Evolutionary conservation across 345 rosid genomes (phyloP).

Genomic region (Arabidopsis arenosa): DNA sequence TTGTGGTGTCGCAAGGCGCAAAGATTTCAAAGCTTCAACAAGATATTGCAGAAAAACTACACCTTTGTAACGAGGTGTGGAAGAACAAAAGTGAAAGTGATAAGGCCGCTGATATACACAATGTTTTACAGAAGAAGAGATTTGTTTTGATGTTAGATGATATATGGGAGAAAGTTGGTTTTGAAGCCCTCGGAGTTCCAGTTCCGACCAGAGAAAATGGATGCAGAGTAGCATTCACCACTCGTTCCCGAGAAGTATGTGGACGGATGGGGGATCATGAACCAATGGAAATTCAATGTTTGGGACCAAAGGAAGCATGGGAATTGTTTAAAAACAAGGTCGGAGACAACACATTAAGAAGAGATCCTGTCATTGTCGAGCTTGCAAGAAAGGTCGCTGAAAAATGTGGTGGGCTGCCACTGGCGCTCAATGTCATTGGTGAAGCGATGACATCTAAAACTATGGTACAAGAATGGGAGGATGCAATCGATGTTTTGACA

Average conservation of each 20-base stretch:
- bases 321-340: neutral
- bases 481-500: neutral
- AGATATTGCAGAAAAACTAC: neutral
- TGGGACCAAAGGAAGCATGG: neutral
- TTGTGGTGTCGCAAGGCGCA: neutral
- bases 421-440: neutral
- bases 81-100: neutral
- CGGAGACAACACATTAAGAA: neutral
- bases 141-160: neutral
- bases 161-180: neutral
- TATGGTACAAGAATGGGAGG: neutral
- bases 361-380: neutral
- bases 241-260: neutral
- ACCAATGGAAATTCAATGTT: neutral
- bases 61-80: neutral
- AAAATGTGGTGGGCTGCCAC: neutral
- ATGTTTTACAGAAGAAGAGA: neutral
- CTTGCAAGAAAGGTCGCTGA: neutral
- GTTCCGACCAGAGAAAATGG: neutral
- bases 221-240: neutral
- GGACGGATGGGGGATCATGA: neutral
- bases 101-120: neutral
- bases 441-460: neutral
- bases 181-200: neutral
- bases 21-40: neutral